phyloP scores from a whole-genome alignment of 2,329 filamentous ascomycete genomes.

The Basipetospora chlamydospora region DNA sequence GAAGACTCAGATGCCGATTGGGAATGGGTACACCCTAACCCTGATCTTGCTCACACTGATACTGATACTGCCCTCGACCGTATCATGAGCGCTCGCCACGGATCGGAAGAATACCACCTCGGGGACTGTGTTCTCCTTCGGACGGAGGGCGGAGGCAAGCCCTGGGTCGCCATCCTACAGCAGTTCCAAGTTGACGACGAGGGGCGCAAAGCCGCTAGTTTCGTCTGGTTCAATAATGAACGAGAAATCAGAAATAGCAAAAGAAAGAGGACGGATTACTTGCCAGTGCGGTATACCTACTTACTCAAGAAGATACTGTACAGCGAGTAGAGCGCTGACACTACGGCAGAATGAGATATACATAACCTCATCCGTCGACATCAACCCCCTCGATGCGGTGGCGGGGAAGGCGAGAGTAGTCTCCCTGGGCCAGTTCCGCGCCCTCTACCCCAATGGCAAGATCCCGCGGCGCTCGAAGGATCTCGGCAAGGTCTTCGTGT shows the following conservation, averaged over 20 bases:
- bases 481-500: conserved; percentile 77
- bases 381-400: conserved; percentile 76
- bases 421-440: conserved; percentile 54
- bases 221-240: conserved; percentile 93
- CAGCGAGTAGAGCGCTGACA: not conserved
- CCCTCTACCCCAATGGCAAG: conserved; percentile 58
- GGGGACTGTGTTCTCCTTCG: conserved; percentile 81
- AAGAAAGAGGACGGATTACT: conserved; percentile 67
- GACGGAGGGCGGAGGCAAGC: conserved; percentile 71
- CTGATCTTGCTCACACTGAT: no score
- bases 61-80: no score
- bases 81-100: conserved; percentile 74
- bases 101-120: conserved; percentile 61
- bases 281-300: conserved; percentile 37
- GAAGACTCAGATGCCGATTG: no score
- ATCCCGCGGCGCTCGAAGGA: conserved; percentile 60
- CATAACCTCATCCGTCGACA: conserved; percentile 73
- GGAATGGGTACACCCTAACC: no score
- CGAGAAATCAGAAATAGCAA: conserved; percentile 74
- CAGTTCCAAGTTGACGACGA: conserved; percentile 65
- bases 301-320: no score
- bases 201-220: conserved; percentile 66
- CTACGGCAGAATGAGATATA: conserved; percentile 67
- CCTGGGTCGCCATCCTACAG: conserved; percentile 83
- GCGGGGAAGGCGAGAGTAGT: conserved; percentile 76